These are phyloP conservation scores for Dictyophora rubrovolvata DNA, from an alignment of 768 basidiomycete species.

Conservation along the genomic window DNA sequence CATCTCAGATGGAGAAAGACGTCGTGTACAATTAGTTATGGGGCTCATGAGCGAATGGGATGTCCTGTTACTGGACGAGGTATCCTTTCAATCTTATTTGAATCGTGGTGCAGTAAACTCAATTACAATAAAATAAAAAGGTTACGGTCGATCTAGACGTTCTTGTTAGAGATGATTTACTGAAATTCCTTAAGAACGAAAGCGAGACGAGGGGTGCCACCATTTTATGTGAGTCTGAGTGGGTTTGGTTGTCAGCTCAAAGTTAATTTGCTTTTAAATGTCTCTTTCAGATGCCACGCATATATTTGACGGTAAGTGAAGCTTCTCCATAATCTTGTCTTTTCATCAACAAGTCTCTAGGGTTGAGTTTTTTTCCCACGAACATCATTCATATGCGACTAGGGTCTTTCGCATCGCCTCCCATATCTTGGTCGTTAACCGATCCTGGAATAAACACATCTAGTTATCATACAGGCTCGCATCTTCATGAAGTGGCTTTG, in stretches of 20 bases:
- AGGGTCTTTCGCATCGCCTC: conserved; percentile 59
- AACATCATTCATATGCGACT: conserved; percentile 87
- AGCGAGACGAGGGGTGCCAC: conserved; percentile 74
- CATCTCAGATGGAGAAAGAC: conserved; percentile 93
- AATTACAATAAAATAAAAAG: conserved; percentile 29
- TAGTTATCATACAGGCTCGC: conserved; percentile 22
- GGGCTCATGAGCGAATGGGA: conserved; percentile 95
- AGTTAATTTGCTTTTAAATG: neutral
- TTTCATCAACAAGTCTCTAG: neutral
- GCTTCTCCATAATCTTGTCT: neutral
- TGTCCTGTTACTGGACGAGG: conserved; percentile 88
- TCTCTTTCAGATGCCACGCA: conserved; percentile 75
- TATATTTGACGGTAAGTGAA: conserved; percentile 65
- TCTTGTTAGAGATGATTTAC: conserved; percentile 83
- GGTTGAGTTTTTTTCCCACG: conserved; percentile 83
- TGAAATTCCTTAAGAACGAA: conserved; percentile 78
- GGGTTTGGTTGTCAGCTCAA: neutral
- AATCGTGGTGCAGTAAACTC: neutral
- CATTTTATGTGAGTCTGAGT: conserved; percentile 57
- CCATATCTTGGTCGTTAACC: conserved; percentile 60
- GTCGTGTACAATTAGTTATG: conserved; percentile 88
- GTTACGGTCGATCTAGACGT: conserved; percentile 97
- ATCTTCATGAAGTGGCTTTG: conserved; percentile 65
- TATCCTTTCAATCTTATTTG: conserved; percentile 21
- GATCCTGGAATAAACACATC: conserved; percentile 4